Conservation (phyloP, 306 rosid species). For the Vachellia pachyceras region DNA sequence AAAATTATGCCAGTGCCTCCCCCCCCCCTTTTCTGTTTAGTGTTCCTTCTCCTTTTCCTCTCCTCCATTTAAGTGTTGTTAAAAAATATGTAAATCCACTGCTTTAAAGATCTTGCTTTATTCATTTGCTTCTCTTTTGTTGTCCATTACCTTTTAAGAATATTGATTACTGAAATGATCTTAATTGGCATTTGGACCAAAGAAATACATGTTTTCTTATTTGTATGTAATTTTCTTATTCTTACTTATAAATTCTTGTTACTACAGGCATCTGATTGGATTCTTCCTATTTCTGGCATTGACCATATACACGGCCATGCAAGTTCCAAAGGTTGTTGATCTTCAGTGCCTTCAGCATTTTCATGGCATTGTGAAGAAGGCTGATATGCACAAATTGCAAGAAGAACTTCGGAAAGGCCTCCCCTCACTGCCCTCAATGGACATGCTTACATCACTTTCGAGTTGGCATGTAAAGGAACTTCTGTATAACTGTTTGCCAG, state of each 20-base stretch:
- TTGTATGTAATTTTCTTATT: slow-evolving; percentile 19
- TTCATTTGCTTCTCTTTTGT: slow-evolving; percentile 24
- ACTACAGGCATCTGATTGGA: slow-evolving; percentile 92
- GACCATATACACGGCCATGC: slow-evolving; percentile 88
- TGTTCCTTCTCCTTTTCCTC: neutral
- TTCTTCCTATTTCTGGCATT: slow-evolving; percentile 89
- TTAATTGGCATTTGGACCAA: neutral
- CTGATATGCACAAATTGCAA: slow-evolving; percentile 81
- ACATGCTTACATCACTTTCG: slow-evolving; percentile 65
- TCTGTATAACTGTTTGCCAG: slow-evolving; percentile 85
- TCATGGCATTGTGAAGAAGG: slow-evolving; percentile 70
- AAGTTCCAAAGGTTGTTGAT: slow-evolving; percentile 83
- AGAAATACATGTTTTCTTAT: neutral
- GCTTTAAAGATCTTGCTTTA: slow-evolving; percentile 14
- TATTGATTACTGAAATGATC: slow-evolving; percentile 5
- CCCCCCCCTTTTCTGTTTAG: neutral
- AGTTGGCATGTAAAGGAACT: slow-evolving; percentile 83
- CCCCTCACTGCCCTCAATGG: slow-evolving; percentile 73
- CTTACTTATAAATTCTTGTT: slow-evolving; percentile 14
- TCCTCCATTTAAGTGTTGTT: neutral
- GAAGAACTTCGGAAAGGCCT: slow-evolving; percentile 73
- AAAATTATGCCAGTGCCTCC: neutral
- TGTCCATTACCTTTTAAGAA: slow-evolving; percentile 5
- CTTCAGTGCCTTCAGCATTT: slow-evolving; percentile 70
- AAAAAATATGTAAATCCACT: neutral